These are phyloP conservation scores for Scutellaria baicalensis DNA, from an alignment of 257 asterid species.

Conservation along the genomic window DNA sequence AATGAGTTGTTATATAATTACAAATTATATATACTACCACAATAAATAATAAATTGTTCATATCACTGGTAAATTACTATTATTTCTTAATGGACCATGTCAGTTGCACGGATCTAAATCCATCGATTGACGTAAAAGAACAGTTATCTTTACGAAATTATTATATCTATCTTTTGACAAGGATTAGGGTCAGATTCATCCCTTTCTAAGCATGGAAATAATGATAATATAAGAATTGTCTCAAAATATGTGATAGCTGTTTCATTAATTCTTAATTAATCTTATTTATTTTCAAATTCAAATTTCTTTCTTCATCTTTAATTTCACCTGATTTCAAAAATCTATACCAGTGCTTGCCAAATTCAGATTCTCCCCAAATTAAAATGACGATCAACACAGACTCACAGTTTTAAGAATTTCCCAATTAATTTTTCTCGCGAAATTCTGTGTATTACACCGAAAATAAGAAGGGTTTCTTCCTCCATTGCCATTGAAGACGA, in stretches of 20 bases:
- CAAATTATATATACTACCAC: no score
- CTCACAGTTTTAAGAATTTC: no score
- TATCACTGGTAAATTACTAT: no score
- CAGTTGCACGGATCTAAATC: no score
- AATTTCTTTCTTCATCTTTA: not conserved
- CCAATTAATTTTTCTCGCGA: no score
- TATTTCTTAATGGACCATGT: no score
- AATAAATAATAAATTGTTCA: no score
- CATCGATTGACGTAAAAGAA: no score
- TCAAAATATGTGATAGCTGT: not conserved
- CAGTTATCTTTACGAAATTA: no score
- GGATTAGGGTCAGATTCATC: constrained; percentile 10
- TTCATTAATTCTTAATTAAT: not conserved
- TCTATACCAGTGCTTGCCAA: not conserved
- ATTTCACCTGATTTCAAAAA: not conserved
- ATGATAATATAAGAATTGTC: not conserved
- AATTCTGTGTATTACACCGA: no score
- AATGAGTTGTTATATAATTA: no score
- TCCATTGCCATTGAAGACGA: constrained; percentile 13
- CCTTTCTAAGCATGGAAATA: not conserved
- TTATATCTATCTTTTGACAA: no score
- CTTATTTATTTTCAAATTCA: not conserved
- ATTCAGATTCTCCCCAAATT: not conserved
- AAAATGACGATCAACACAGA: not conserved
- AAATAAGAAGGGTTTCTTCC: not conserved